Conservation (phyloP, 768 basidiomycete genomes). For the Serendipita sp. region DNA sequence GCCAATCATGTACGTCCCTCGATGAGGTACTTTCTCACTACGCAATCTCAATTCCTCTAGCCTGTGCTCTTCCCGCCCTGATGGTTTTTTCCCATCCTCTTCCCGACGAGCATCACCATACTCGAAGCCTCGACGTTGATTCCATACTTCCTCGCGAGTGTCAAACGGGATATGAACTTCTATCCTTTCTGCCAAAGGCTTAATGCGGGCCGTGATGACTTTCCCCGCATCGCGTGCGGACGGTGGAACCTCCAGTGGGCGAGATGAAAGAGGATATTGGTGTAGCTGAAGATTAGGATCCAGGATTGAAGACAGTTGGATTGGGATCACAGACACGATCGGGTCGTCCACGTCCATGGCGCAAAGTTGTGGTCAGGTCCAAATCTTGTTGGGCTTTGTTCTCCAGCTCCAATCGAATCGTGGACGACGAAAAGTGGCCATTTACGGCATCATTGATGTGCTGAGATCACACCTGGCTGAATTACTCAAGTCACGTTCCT, state of each 20-base stretch:
- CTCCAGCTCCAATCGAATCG: no score
- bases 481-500: no score
- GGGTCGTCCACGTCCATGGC: slow-evolving; percentile 31
- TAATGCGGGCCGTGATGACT: slow-evolving; percentile 55
- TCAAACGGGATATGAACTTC: slow-evolving; percentile 77
- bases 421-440: no score
- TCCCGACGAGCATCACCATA: slow-evolving; percentile 49
- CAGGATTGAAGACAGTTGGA: slow-evolving; percentile 50
- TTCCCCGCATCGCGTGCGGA: slow-evolving; percentile 58
- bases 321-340: slow-evolving; percentile 47
- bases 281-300: slow-evolving; percentile 54
- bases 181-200: slow-evolving; percentile 40
- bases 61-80: slow-evolving; percentile 39
- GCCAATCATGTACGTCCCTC: slow-evolving; percentile 58
- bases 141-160: slow-evolving; percentile 66
- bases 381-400: not conserved
- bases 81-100: slow-evolving; percentile 55
- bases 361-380: slow-evolving; percentile 2
- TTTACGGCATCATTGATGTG: no score
- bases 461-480: no score
- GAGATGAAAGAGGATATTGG: slow-evolving; percentile 61
- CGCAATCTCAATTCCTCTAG: slow-evolving; percentile 52
- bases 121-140: slow-evolving; percentile 46
- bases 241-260: slow-evolving; percentile 61
- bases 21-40: slow-evolving; percentile 53